Evolutionary conservation across 2,329 filamentous ascomycete species (phyloP).

Genomic region (Coniochaeta sp.): DNA sequence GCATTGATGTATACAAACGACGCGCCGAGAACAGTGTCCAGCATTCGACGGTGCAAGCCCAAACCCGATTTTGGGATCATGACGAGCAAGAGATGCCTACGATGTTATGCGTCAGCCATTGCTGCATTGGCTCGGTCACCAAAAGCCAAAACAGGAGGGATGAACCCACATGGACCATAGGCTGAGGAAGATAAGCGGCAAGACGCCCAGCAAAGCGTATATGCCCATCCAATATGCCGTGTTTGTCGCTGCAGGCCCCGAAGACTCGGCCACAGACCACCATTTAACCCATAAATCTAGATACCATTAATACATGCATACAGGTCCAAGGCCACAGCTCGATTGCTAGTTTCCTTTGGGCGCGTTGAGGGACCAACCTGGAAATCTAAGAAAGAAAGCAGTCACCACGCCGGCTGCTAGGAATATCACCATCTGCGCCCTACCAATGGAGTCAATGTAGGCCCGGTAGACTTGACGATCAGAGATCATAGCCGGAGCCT

Average conservation of each 20-base stretch:
- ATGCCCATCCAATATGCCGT: conserved; percentile 14
- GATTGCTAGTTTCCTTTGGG: too few relatives aligned
- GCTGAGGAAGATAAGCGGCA: conserved; percentile 6
- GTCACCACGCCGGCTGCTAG: conserved; percentile 7
- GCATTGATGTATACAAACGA: conserved; percentile 13
- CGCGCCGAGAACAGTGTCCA: conserved; percentile 33
- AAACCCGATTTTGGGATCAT: conserved; percentile 38
- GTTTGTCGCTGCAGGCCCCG: conserved; percentile 2
- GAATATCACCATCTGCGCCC: conserved; percentile 8
- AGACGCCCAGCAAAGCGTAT: conserved; percentile 8
- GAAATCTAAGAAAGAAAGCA: conserved; percentile 11
- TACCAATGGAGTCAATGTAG: conserved; percentile 12
- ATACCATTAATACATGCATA: background rate
- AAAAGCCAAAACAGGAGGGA: too few relatives aligned
- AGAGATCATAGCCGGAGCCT: background rate
- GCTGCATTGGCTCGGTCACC: too few relatives aligned
- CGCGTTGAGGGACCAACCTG: conserved; percentile 7
- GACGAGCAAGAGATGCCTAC: conserved; percentile 32
- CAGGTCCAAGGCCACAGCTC: too few relatives aligned
- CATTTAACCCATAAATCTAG: conserved; percentile 17
- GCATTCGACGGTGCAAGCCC: conserved; percentile 35
- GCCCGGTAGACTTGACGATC: conserved; percentile 11
- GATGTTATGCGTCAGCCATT: conserved; percentile 27
- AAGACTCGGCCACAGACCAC: conserved; percentile 12
- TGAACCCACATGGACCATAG: conserved; percentile 4